These are phyloP conservation scores for Leccinum broughii DNA, from an alignment of 768 basidiomycete genomes.

Conservation along the genomic window DNA sequence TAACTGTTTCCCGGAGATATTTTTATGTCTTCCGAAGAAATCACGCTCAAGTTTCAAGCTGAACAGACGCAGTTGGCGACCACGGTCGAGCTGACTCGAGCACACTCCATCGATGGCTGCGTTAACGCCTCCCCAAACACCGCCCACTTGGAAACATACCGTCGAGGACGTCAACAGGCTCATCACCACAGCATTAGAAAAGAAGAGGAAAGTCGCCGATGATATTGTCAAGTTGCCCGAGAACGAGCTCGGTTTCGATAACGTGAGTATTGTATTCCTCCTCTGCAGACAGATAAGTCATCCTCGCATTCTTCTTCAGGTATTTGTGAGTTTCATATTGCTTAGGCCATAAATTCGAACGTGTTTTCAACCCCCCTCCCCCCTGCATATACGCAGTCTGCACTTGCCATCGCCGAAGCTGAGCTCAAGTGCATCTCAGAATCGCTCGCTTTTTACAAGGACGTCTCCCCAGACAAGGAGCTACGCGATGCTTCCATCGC, in stretches of 20 bases:
- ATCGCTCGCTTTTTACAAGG: slow-evolving; percentile 77
- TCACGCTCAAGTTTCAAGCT: background rate
- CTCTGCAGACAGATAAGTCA: background rate
- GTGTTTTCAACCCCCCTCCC: slow-evolving; percentile 14
- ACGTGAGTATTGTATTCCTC: slow-evolving; percentile 43
- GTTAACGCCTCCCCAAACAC: slow-evolving; percentile 63
- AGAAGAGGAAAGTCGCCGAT: slow-evolving; percentile 56
- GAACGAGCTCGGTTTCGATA: slow-evolving; percentile 62
- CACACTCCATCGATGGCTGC: slow-evolving; percentile 28
- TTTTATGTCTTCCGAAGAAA: too few relatives aligned
- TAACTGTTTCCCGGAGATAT: too few relatives aligned
- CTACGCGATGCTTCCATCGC: slow-evolving; percentile 82
- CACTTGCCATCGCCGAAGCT: slow-evolving; percentile 61
- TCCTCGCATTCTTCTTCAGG: slow-evolving; percentile 39
- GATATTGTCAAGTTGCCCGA: slow-evolving; percentile 56
- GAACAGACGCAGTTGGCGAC: background rate
- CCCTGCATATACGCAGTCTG: slow-evolving; percentile 39
- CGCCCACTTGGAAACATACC: slow-evolving; percentile 68
- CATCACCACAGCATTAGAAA: slow-evolving; percentile 58
- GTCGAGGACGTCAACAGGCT: slow-evolving; percentile 57
- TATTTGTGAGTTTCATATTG: slow-evolving; percentile 58
- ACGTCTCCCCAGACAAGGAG: slow-evolving; percentile 71
- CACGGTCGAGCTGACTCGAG: slow-evolving; percentile 22
- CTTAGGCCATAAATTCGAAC: background rate
- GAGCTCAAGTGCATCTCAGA: slow-evolving; percentile 51